phyloP scores from a whole-genome alignment of 495 filamentous ascomycete genomes.

The Aspergillus wentii region DNA sequence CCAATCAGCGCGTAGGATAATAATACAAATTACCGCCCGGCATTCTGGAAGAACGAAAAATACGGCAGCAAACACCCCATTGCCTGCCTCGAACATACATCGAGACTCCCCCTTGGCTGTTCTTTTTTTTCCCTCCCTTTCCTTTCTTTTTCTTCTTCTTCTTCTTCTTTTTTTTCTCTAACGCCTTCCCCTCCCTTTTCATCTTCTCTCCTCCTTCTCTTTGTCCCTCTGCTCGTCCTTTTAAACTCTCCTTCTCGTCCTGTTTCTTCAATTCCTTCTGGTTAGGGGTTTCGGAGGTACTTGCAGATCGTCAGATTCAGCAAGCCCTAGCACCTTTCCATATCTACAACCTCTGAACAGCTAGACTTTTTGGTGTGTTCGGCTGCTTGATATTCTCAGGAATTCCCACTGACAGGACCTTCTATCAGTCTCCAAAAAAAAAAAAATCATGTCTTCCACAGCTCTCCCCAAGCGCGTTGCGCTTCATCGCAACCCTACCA shows the following conservation, averaged over 20 bases:
- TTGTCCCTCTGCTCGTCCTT: slow-evolving; percentile 2
- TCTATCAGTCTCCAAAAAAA: slow-evolving; percentile 2
- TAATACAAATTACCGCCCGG: no score
- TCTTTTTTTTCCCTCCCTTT: slow-evolving; percentile 4
- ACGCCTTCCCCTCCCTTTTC: slow-evolving; percentile 5
- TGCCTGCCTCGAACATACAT: no score
- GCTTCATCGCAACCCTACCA: slow-evolving; percentile 44
- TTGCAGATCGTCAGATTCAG: background rate
- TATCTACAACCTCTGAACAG: no score
- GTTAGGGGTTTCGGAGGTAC: background rate
- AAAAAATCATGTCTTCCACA: slow-evolving; percentile 51
- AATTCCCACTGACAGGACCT: no score
- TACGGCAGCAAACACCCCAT: no score
- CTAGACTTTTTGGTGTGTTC: no score
- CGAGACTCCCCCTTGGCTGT: slow-evolving; percentile 1
- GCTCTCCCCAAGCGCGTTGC: slow-evolving; percentile 50
- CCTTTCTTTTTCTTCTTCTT: slow-evolving; percentile 7
- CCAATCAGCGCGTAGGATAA: no score
- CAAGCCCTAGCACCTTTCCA: no score
- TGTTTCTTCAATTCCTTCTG: slow-evolving; percentile 5
- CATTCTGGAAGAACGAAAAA: no score
- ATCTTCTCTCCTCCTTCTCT: slow-evolving; percentile 2
- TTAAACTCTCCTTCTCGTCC: slow-evolving; percentile 3
- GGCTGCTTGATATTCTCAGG: no score
- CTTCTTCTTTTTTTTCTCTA: slow-evolving; percentile 10